phyloP scores from a whole-genome alignment of 805 yeast species.

The Saccharomycopsis schoenii region DNA sequence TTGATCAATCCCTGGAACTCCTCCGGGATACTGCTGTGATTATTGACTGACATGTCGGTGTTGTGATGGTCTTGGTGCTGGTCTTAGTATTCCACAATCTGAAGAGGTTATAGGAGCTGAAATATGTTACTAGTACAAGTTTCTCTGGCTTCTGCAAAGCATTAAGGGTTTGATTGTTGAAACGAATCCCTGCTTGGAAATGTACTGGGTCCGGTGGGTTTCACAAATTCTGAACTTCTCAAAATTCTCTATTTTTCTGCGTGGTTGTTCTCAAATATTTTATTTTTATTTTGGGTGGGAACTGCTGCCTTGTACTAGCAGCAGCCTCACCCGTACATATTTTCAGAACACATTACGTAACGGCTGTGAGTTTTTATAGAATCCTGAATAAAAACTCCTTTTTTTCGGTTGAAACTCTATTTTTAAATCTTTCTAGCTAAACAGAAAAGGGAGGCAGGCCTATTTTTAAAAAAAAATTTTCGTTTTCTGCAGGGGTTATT shows the following conservation, averaged over 20 bases:
- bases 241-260: not conserved
- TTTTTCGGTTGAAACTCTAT: not conserved
- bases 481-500: no score
- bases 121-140: no score
- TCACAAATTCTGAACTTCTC: not conserved
- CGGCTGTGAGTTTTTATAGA: not conserved
- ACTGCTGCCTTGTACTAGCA: not conserved
- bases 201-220: not conserved
- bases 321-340: not conserved
- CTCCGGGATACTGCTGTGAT: constrained; percentile 22
- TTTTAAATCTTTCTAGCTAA: no score
- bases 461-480: no score
- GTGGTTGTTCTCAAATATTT: not conserved
- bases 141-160: no score
- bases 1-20: constrained; percentile 58
- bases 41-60: not conserved
- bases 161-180: no score
- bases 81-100: not conserved
- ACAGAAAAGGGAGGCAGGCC: no score
- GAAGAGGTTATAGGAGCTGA: no score
- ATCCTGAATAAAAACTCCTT: not conserved
- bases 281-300: not conserved
- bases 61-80: not conserved
- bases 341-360: not conserved
- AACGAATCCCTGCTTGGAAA: no score